Conservation (phyloP, 306 rosid genomes). For the Casuarina cunninghamiana region DNA sequence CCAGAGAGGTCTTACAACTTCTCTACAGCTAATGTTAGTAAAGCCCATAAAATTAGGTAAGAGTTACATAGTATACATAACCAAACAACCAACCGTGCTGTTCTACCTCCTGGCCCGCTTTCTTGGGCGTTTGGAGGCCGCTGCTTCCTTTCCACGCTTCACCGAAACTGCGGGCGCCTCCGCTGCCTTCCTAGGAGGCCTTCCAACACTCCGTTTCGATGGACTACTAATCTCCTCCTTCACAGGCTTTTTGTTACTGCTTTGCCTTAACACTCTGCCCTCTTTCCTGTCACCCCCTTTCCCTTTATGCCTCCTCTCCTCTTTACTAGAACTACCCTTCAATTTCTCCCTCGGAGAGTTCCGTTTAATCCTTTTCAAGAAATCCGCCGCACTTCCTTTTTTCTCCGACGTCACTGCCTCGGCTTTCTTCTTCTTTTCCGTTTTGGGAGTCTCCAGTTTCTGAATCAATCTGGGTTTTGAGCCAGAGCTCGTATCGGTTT, state of each 20-base stretch:
- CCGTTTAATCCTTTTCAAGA: constrained; percentile 81
- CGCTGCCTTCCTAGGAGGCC: constrained; percentile 68
- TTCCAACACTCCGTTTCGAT: constrained; percentile 72
- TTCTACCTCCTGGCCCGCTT: constrained; percentile 61
- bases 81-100: not conserved
- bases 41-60: constrained; percentile 12
- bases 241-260: constrained; percentile 43
- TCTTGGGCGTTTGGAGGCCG: constrained; percentile 52
- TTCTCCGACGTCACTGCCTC: constrained; percentile 47
- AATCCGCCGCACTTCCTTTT: constrained; percentile 72
- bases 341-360: constrained; percentile 40
- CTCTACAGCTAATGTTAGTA: not conserved
- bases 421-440: constrained; percentile 55
- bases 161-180: constrained; percentile 36
- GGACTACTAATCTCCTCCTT: constrained; percentile 56
- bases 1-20: not conserved
- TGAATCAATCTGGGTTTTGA: constrained; percentile 33
- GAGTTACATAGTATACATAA: constrained; percentile 29
- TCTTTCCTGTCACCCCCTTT: constrained; percentile 41
- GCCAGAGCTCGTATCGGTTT: constrained; percentile 21
- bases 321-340: constrained; percentile 33
- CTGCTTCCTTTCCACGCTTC: constrained; percentile 65
- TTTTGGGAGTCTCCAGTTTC: constrained; percentile 37
- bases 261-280: constrained; percentile 43
- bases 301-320: not conserved